Percentiles rank a stretch among this genome's conserved stretches.
Evolutionary conservation across 2,329 filamentous ascomycete genomes (phyloP).

Genomic region (Diaporthe australafricana): DNA sequence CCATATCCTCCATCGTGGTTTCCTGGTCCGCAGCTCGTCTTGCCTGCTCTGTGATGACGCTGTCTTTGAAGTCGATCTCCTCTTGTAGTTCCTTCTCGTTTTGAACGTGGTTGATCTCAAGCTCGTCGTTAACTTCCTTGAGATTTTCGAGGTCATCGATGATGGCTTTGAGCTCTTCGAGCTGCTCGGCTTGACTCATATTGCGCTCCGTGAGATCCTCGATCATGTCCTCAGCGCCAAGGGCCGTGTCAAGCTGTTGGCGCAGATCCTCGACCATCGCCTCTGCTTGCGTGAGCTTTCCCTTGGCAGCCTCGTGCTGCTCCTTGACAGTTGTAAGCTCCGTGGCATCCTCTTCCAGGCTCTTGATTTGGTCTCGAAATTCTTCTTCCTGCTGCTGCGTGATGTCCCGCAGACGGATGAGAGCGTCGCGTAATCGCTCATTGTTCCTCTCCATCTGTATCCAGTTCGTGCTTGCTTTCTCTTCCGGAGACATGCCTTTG

Average conservation of each 20-base stretch:
- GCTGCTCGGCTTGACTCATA: slow-evolving; percentile 82
- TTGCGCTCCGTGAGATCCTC: slow-evolving; percentile 92
- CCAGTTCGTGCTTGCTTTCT: slow-evolving; percentile 88
- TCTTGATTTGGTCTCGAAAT: slow-evolving; percentile 78
- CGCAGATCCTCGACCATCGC: slow-evolving; percentile 85
- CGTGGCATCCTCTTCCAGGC: slow-evolving; percentile 78
- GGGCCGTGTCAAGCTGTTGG: slow-evolving; percentile 89
- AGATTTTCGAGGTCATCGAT: slow-evolving; percentile 90
- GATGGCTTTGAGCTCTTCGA: slow-evolving; percentile 83
- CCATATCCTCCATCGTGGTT: slow-evolving; percentile 84
- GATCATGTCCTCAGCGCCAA: slow-evolving; percentile 93
- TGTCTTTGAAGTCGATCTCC: slow-evolving; percentile 90
- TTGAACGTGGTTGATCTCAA: slow-evolving; percentile 92
- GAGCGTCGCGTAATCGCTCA: slow-evolving; percentile 85
- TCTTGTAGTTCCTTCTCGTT: slow-evolving; percentile 95
- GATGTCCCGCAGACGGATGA: slow-evolving; percentile 86
- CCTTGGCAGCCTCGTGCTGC: slow-evolving; percentile 76
- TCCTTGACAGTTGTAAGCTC: slow-evolving; percentile 76
- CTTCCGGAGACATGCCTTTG: slow-evolving; percentile 88
- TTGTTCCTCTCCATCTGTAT: slow-evolving; percentile 92
- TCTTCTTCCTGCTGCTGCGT: slow-evolving; percentile 88
- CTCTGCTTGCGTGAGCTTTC: slow-evolving; percentile 79
- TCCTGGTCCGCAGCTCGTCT: slow-evolving; percentile 82
- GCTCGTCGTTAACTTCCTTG: slow-evolving; percentile 93
- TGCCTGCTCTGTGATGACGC: slow-evolving; percentile 83